Evolutionary conservation across 176 grass and related monocot genomes (phyloP), one percentile per base, ranked within the genome.

Genomic region (Paspalum vaginatum): DNA sequence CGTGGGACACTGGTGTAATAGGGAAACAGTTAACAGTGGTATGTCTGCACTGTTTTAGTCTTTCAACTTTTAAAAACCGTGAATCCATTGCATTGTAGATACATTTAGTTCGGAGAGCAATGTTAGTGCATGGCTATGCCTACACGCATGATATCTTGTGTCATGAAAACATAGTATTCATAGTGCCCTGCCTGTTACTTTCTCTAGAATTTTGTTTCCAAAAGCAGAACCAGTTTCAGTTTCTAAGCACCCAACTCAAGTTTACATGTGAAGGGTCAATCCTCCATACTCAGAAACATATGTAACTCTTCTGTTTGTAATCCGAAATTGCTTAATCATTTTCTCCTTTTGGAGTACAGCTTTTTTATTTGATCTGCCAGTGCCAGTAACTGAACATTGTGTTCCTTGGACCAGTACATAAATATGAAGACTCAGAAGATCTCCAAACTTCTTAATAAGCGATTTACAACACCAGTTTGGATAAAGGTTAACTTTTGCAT

Each of bases 371-470:
- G 17, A 57, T 56, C 27, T 44, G 38, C 13, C 46, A 58, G 13
- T 53, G 9, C 22, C 14, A 56, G 61, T 59, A 70, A 61, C 74
- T 67, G 27, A 86, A 50, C 79, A 56, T 75, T 78, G 15, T 63
- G 58, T 80, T 91, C 50, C 40, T 87, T 70, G 73, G 70, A 78
- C 64, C 86, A 99, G 97, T 99, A 99, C 76, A 93, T 99, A 87
- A 99, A 91, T 87, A 87, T 86, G 87, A 99, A 89, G 89, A 99
- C 97, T 41, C 90, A 89, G 57, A 99, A 99, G 88, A 95, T 99
- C 61, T 93, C 97, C 18, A 76, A 89, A 74, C 86, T 99, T 74
- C 77, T 95, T 72, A 95, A 96, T 79, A 99, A 95, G 83, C 86
- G 97, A 81, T 99, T 99, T 82, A 90, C 90, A 63, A 95, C 93